phyloP scores from a whole-genome alignment of 2,329 filamentous ascomycete species.

The Aureobasidium mangrovei region DNA sequence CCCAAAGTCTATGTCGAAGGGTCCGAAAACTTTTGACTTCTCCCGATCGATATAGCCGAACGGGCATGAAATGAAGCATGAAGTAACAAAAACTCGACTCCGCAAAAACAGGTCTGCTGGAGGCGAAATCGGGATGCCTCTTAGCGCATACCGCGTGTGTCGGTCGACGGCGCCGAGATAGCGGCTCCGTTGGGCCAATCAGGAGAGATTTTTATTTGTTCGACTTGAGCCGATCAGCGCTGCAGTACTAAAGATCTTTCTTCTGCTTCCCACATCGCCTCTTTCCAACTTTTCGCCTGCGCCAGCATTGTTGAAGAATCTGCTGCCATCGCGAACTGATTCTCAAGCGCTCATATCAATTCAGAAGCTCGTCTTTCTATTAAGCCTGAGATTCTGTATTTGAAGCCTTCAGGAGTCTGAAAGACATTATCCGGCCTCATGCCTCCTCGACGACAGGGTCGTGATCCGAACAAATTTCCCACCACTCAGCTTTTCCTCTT shows the following conservation, averaged over 20 bases:
- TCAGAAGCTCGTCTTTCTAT: not conserved
- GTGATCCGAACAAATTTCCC: constrained; percentile 68
- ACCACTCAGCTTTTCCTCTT: constrained; percentile 74
- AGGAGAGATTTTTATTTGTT: not conserved
- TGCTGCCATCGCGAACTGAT: not conserved
- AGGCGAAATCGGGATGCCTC: not conserved
- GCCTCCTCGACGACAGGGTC: constrained; percentile 15
- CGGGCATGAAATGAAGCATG: constrained; percentile 9
- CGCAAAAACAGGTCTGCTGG: not conserved
- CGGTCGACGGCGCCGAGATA: not conserved
- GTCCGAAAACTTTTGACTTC: not conserved
- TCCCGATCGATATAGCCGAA: not conserved
- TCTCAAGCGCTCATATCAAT: not conserved
- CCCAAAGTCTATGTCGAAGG: not conserved
- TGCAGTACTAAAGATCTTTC: constrained; percentile 10
- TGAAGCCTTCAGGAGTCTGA: not conserved
- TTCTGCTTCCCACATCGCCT: constrained; percentile 1
- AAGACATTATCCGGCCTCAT: constrained; percentile 3
- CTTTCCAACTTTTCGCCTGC: not conserved
- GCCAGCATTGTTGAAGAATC: not conserved
- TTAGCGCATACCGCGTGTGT: not conserved
- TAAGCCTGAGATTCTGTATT: not conserved
- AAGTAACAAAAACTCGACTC: constrained; percentile 9
- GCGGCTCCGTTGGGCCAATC: not conserved
- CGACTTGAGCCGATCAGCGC: not conserved